Evolutionary conservation across 2,329 filamentous ascomycete species (phyloP), one percentile per base, ranked within the genome.

Genomic region (Trichoderma polysporum): DNA sequence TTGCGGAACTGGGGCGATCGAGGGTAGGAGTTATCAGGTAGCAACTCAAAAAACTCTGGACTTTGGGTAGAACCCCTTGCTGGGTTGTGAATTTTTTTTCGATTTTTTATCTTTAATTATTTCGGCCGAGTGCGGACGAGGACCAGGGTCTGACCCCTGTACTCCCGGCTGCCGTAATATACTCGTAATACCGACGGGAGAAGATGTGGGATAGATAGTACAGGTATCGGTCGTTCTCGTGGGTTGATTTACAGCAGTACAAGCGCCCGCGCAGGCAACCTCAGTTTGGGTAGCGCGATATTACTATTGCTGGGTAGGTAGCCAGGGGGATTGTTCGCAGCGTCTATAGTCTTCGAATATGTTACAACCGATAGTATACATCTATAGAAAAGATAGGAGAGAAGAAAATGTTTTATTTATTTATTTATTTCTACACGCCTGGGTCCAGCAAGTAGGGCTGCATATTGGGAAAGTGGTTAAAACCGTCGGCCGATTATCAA

Each of bases 1-100:
- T 15, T 22, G 15, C 33, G 35, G 59, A 25, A 41, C 19, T 3
- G 39, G 27, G 17, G 47, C 37, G 27, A 39, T 7, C 10, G 17
- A 29, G 33, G 37, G 61, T 27, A 29, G 61, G 61, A 35, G 50
- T 64, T 56, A 47, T 41, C 61, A 63, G 50, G 61, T 35, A 54
- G 49, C 37, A 27, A 54, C 33, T n/a, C 35, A 22, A 45, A 63
- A 54, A 35, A 22, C 19, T 25, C 27, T 29, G 49, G 35, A 53
- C 33, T 31, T 31, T 41, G 25, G 35, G 60, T 54, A 49, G 60
- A 45, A 39, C 33, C 47, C 15, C 35, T 60, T n/a, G 45, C 37
- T 37, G 41, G 60, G 31, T 15, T 53, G 10, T 49, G 58, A 37
- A 17, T 31, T 4, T 9, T 35, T 35, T 22, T 13, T 41, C 7